Base-by-base conservation (phyloP, 1,284 basidiomycete genomes). In the Cryptococcus jaspeensis region DNA sequence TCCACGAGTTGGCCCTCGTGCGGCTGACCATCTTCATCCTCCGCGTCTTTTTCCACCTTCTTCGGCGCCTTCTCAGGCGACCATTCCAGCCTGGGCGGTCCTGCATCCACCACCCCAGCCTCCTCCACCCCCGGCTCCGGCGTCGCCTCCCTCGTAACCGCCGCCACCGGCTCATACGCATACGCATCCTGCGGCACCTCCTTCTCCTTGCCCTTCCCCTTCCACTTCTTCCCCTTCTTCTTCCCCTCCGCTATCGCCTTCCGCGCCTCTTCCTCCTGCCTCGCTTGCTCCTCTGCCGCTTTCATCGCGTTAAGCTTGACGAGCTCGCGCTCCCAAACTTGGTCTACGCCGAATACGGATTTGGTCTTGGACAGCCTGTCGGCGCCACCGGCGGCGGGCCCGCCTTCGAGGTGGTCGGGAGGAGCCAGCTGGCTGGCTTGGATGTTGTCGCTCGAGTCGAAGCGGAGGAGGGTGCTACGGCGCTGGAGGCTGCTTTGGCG, bases 311-410 rank as follows among this genome's bases (percentile, higher is more conserved):
- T 66, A 35, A 77, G 58, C 58, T 74, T 77, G 25, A 60, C 63
- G 69, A 76, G 66, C 53, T 77, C 77, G 28, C 63, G 64, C 50
- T 77, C 71, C 77, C 75, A 78, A 11, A 77, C 40, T 42, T 66
- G 64, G 60, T 77, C 75, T 8, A 73, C 71, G 8, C 76, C 74
- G 54, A 76, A 77, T 0, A 77, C 73, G 6, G 71, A 75, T 40
- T 59, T 62, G 1, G 68, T 67, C 49, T 73, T 73, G 18, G 59
- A 52, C 46, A 73, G 59, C 7, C 70, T 55, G 15, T 55, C 46
- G 16, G 35, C 20, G 16, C 70, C 53, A 16, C 53, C 46, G 16
- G 35, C 20, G 16, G 40, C 23, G 3, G 25, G n/a, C 22, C 3
- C 16, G 5, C 7, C 37, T 23, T 28, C 44, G 13, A n/a, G 25